A percentile compares a stretch with the other conserved stretches of the same genome.
phyloP scores from a whole-genome alignment of 1,284 basidiomycete species.

The Agaricales sp. region DNA sequence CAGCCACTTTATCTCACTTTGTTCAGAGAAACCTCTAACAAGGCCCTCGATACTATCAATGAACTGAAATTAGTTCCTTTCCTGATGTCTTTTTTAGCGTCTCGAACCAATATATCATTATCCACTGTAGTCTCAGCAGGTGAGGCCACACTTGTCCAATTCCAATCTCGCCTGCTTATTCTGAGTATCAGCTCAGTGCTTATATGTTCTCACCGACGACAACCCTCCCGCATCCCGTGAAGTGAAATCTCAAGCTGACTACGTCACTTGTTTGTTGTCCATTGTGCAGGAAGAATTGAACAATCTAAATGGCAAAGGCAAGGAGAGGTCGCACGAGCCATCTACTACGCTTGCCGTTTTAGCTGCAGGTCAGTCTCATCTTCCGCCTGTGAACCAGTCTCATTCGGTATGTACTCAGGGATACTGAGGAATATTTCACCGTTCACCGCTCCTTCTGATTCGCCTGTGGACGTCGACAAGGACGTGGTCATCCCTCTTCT shows the following conservation, averaged over 20 bases:
- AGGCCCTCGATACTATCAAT: slow-evolving; percentile 82
- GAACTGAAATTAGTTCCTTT: slow-evolving; percentile 67
- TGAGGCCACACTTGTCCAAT: slow-evolving; percentile 19
- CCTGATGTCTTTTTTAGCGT: slow-evolving; percentile 73
- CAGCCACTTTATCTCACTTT: slow-evolving; percentile 18
- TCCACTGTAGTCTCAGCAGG: slow-evolving; percentile 72
- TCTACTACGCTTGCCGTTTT: slow-evolving; percentile 55
- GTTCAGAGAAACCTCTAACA: slow-evolving; percentile 81
- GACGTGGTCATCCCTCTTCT: slow-evolving; percentile 69
- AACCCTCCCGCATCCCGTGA: slow-evolving; percentile 61
- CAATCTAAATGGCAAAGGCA: slow-evolving; percentile 30
- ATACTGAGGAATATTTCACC: slow-evolving; percentile 70
- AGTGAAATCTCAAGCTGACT: slow-evolving; percentile 49
- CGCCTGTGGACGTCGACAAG: slow-evolving; percentile 57
- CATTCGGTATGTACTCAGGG: slow-evolving; percentile 29
- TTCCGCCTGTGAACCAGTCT: slow-evolving; percentile 4
- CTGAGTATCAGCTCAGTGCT: slow-evolving; percentile 62
- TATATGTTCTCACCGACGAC: slow-evolving; percentile 87
- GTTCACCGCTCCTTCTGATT: slow-evolving; percentile 54
- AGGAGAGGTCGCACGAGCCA: slow-evolving; percentile 35
- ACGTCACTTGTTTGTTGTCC: slow-evolving; percentile 62
- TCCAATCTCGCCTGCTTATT: slow-evolving; percentile 3
- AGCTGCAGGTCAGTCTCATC: slow-evolving; percentile 45
- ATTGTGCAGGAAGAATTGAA: slow-evolving; percentile 39
- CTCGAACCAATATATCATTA: slow-evolving; percentile 55